Percentiles rank a stretch among this genome's conserved stretches.
Evolutionary conservation across 2,329 filamentous ascomycete genomes (phyloP).

Genomic region (Phialemoniopsis sp.): DNA sequence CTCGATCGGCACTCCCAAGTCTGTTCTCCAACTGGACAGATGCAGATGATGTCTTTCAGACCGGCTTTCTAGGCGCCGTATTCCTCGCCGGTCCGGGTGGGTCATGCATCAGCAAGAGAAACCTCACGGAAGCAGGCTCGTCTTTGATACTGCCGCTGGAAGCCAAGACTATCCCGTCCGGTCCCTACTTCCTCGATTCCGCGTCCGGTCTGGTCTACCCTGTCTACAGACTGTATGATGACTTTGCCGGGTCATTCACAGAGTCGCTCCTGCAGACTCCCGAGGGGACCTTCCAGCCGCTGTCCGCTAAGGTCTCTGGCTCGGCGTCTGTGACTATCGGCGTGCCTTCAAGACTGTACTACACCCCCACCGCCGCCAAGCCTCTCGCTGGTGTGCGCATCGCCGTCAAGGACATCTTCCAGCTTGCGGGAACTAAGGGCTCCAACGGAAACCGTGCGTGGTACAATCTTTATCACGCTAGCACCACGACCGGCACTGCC

Average conservation of each 20-base stretch:
- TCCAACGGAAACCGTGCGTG: conserved; percentile 53
- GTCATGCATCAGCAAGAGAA: conserved; percentile 8
- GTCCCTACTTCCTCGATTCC: conserved; percentile 29
- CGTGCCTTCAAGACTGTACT: conserved; percentile 57
- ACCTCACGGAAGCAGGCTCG: conserved; percentile 7
- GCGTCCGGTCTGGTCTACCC: conserved; percentile 23
- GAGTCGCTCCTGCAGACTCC: conserved; percentile 23
- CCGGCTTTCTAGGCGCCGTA: conserved; percentile 15
- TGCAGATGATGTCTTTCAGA: conserved; percentile 20
- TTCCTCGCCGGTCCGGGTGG: conserved; percentile 12
- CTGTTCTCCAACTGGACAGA: conserved; percentile 24
- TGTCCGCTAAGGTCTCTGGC: conserved; percentile 24
- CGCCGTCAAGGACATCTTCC: conserved; percentile 56
- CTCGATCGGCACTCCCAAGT: conserved; percentile 10
- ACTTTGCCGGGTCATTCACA: conserved; percentile 24
- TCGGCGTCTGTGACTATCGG: conserved; percentile 17
- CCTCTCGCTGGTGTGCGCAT: conserved; percentile 53
- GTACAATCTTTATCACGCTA: conserved; percentile 45
- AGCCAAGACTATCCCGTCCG: conserved; percentile 18
- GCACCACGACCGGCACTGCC: conserved; percentile 39
- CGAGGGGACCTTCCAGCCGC: conserved; percentile 22
- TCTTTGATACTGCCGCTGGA: conserved; percentile 12
- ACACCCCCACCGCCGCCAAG: conserved; percentile 36
- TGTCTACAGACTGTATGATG: conserved; percentile 28
- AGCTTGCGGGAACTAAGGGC: conserved; percentile 49